A percentile compares a stretch with the other conserved stretches of the same genome.
These are phyloP conservation scores for Trichoderma cornu-damae DNA, from an alignment of 2,329 filamentous ascomycete genomes.

Conservation along the genomic window DNA sequence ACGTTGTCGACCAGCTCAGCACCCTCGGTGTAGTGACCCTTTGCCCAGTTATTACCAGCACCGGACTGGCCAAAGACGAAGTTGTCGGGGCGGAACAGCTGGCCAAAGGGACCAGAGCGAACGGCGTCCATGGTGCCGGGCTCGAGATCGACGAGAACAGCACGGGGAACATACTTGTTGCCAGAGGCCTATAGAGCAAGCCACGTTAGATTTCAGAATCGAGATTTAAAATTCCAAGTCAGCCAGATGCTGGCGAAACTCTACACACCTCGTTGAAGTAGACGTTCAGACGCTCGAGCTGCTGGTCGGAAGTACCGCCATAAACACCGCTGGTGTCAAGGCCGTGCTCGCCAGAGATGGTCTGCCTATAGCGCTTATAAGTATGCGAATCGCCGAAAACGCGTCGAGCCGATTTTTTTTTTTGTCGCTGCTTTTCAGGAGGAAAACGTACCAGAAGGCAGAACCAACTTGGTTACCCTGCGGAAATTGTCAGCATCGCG, in stretches of 20 bases:
- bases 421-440: background rate
- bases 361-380: constrained; percentile 53
- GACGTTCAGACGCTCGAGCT: constrained; percentile 99
- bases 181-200: constrained; percentile 66
- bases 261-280: constrained; percentile 76
- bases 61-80: constrained; percentile 99
- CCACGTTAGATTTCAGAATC: background rate
- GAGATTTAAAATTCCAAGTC: background rate
- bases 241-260: background rate
- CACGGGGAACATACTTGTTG: constrained; percentile 99
- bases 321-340: constrained; percentile 97
- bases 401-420: background rate
- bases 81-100: constrained; percentile 99
- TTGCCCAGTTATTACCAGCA: constrained; percentile 99
- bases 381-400: constrained; percentile 5
- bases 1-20: constrained; percentile 97
- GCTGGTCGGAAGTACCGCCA: constrained; percentile 94
- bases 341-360: constrained; percentile 84
- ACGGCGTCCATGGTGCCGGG: constrained; percentile 99
- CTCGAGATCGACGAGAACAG: constrained; percentile 98
- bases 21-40: constrained; percentile 99
- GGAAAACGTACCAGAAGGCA: constrained; percentile 64
- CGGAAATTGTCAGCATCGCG: constrained; percentile 34
- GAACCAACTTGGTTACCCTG: constrained; percentile 99
- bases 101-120: constrained; percentile 92